Base-by-base conservation (phyloP, 345 rosid genomes). In the Moricandia arvensis region DNA sequence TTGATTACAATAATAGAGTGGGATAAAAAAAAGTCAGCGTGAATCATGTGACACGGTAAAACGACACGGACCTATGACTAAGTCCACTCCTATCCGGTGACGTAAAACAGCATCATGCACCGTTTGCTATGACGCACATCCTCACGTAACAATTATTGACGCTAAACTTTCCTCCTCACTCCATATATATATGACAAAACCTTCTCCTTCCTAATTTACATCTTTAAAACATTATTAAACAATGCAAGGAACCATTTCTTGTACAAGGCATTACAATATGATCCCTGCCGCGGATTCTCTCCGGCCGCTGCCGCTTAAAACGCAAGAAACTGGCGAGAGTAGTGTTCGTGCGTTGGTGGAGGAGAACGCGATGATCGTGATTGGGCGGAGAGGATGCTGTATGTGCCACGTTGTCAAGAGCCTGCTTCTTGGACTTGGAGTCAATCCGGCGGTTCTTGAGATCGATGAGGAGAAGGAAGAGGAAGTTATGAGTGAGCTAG, bases 351-450 rank as follows among this genome's bases (percentile, higher is more conserved):
- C 75, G 61, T 45, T 83, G 81, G 89, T 88, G 63, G 59, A 45
- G 3, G 91, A 86, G 77, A 90, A 84, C 79, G 87, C 96, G 4
- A 84, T 90, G 75, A 72, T 84, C 1, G 88, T 88, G 74, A 71
- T 88, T 17, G 91, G 91, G 34, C 73, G 77, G 75, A 85, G 85
- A 8, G 96, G 91, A 4, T 90, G 96, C 11, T 90, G 93, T 63
- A 88, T 90, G 96, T 77, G 89, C 45, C 91, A 80, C 64, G 98
- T 91, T 5, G 90, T 91, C 80, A 85, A 74, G 78, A 82, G 80
- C 74, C 63, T 93, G 80, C 78, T 93, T 47, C 76, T 80, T 60
- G 96, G 91, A 63, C 85, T 84, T 12, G 98, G 97, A 18, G 94
- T 87, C 35, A 93, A 91, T 51, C 97, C 98, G 2, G 71, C 84